phyloP scores from a whole-genome alignment of 306 rosid genomes.

The Gynostemma pentaphyllum region DNA sequence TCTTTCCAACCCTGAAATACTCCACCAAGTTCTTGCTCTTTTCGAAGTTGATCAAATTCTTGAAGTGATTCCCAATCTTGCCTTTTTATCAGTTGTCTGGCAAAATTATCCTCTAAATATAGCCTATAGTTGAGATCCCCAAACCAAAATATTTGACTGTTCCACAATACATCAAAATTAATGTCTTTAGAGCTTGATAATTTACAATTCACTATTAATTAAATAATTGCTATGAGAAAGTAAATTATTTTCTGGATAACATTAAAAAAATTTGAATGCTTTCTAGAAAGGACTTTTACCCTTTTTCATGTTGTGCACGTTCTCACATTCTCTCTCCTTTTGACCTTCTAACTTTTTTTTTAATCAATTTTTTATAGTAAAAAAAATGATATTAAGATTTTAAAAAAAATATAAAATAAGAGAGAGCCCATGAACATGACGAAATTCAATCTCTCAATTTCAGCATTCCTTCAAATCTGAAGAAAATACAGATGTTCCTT shows the following conservation, averaged over 20 bases:
- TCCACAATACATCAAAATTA: conserved; percentile 15
- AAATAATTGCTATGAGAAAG: neutral
- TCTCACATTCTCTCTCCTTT: neutral
- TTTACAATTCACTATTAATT: neutral
- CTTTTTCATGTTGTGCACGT: neutral
- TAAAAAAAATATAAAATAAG: too few relatives aligned
- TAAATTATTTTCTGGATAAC: neutral
- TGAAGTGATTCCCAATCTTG: conserved; percentile 81
- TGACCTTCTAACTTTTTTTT: neutral
- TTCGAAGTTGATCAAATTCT: conserved; percentile 74
- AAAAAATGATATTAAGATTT: too few relatives aligned
- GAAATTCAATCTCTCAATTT: neutral
- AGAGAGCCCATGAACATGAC: neutral
- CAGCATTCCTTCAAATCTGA: neutral
- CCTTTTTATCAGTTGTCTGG: conserved; percentile 56
- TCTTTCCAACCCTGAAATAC: conserved; percentile 91
- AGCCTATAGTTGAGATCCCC: conserved; percentile 98
- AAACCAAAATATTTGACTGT: conserved; percentile 92
- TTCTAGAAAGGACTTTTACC: neutral
- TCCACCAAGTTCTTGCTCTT: conserved; percentile 59
- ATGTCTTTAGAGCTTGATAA: neutral
- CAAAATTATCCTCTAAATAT: conserved; percentile 57
- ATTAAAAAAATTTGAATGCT: neutral
- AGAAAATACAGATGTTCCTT: neutral
- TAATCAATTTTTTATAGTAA: too few relatives aligned